Evolutionary conservation across 2,329 filamentous ascomycete genomes (phyloP).

Genomic region (Huntiella savannae): DNA sequence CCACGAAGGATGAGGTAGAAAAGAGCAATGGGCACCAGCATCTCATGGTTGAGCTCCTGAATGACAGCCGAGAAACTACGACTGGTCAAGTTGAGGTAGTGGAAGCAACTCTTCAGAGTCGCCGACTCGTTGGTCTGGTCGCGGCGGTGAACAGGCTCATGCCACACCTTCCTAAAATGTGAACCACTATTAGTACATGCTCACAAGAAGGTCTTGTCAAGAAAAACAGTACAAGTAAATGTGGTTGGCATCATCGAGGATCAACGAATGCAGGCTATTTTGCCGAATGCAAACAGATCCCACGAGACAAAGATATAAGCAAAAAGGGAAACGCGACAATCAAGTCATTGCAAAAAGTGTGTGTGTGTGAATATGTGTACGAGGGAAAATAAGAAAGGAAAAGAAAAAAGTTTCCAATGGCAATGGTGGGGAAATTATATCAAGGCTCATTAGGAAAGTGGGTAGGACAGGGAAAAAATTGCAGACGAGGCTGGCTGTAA

Average conservation of each 20-base stretch:
- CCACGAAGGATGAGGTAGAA: constrained; percentile 90
- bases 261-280: neutral
- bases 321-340: neutral
- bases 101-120: constrained; percentile 65
- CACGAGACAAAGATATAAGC: neutral
- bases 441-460: neutral
- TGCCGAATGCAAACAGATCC: neutral
- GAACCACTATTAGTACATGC: neutral
- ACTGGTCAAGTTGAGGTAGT: constrained; percentile 70
- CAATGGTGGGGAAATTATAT: neutral
- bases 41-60: constrained; percentile 83
- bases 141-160: constrained; percentile 78
- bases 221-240: constrained; percentile 1
- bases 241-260: neutral
- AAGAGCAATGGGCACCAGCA: constrained; percentile 69
- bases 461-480: constrained; percentile 10
- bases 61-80: constrained; percentile 89
- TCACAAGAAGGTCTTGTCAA: neutral
- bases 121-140: constrained; percentile 55
- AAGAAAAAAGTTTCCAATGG: neutral
- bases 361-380: neutral
- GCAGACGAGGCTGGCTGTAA: constrained; percentile 2
- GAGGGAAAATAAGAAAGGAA: neutral
- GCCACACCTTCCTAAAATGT: constrained; percentile 73
- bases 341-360: neutral